Evolutionary conservation across 202 grass and related monocot species (phyloP), one percentile per base, ranked within the genome.

Genomic region (Alloteropsis angusta): DNA sequence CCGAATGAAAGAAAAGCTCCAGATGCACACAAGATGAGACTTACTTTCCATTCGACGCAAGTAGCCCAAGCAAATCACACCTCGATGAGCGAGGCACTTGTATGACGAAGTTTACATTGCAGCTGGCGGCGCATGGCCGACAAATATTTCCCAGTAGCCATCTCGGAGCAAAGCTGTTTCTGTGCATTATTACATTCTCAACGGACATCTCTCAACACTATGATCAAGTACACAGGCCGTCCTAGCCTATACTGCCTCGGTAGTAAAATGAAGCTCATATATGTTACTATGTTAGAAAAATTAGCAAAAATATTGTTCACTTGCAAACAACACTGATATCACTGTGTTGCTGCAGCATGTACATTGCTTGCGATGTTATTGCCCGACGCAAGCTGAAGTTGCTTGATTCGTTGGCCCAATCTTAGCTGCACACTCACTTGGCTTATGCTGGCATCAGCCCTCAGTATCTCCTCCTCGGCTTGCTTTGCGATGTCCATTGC

Each of bases 361-460:
- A 39, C 48, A 70, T 80, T 13, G 16, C 44, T 36, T 35, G 41
- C 28, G 62, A 75, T 26, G 7, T 48, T 44, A 70, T 61, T 80
- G 55, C 35, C 56, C 8, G 65, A 23, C 16, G 88, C 47, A 61
- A 87, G 76, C 28, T 82, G 84, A 91, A 79, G 88, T 62, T 87
- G 60, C 32, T 80, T 77, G 71, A 93, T 93, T 67, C 86, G 88
- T 75, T 84, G 83, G 21, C 92, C 89, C 71, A 98, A 83, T 60
- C 85, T 90, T 46, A 93, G 81, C 46, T 98, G 95, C 47, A 95
- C 60, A 35, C 92, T 95, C 47, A 98, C 87, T 84, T 98, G 80
- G 80, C 88, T 87, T 92, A 98, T 89, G 63, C 85, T 89, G 3
- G 87, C 55, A 60, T 88, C 85, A 65, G 89, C 81, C 67, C 81